Conservation (phyloP, 2,329 filamentous ascomycete genomes). For the Paracoccidioides lutzii region DNA sequence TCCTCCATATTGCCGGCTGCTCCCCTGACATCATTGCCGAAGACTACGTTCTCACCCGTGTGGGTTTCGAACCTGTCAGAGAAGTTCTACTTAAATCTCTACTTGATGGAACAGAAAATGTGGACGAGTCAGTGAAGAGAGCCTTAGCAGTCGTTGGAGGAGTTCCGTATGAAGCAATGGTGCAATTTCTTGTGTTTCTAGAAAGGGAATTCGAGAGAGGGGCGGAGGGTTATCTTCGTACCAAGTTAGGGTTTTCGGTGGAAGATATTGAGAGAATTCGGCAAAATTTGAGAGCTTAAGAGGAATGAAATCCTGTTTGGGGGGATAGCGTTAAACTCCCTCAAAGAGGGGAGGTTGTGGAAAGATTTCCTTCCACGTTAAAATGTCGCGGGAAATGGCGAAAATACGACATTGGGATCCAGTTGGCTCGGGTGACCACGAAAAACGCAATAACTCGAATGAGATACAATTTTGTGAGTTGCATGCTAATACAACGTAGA, state of each 20-base stretch:
- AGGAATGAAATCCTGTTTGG: neutral
- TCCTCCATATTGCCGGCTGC: constrained; percentile 52
- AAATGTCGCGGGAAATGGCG: too few relatives aligned
- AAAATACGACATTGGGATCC: too few relatives aligned
- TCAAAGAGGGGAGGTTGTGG: neutral
- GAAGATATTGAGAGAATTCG: constrained; percentile 39
- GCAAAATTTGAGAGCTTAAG: constrained; percentile 29
- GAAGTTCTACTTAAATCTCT: constrained; percentile 36
- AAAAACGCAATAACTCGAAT: too few relatives aligned
- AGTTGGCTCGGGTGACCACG: too few relatives aligned
- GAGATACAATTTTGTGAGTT: too few relatives aligned
- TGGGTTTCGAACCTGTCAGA: constrained; percentile 34
- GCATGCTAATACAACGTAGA: too few relatives aligned
- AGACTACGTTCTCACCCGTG: constrained; percentile 14
- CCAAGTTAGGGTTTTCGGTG: constrained; percentile 44
- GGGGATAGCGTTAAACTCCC: neutral
- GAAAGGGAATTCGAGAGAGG: constrained; percentile 45
- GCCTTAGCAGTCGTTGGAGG: constrained; percentile 19
- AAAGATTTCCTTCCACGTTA: neutral
- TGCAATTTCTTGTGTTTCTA: constrained; percentile 40
- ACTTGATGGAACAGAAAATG: constrained; percentile 35
- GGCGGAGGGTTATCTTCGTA: constrained; percentile 48
- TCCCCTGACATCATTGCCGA: constrained; percentile 42
- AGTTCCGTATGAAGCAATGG: constrained; percentile 36
- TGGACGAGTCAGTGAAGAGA: constrained; percentile 30